Evolutionary conservation across 257 asterid genomes (phyloP).

Genomic region (Primulina tabacum): DNA sequence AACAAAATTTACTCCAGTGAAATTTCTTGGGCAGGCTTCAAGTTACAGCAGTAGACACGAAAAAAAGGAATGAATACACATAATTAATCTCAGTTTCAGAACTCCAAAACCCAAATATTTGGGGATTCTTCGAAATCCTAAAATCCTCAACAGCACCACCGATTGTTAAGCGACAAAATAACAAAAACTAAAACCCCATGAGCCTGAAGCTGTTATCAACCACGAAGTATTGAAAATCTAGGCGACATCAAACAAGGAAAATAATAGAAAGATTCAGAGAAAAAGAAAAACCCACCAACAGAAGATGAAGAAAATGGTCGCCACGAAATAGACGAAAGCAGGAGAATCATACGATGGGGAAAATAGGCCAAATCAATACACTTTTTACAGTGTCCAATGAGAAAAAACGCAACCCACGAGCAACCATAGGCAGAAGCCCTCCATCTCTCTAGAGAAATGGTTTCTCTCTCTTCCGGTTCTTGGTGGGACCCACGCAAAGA

Average conservation of each 20-base stretch:
- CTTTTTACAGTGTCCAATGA: constrained; percentile 13
- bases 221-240: background rate
- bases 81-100: background rate
- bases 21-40: background rate
- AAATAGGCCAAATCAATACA: background rate
- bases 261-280: background rate
- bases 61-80: background rate
- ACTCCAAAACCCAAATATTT: constrained; percentile 20
- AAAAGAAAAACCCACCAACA: constrained; percentile 26
- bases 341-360: too few relatives aligned
- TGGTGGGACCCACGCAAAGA: too few relatives aligned
- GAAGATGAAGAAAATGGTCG: constrained; percentile 21
- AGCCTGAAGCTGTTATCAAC: constrained; percentile 23
- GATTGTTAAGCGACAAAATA: background rate
- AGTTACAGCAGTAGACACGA: background rate
- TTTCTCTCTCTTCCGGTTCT: background rate
- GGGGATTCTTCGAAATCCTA: constrained; percentile 8
- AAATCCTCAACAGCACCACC: constrained; percentile 4
- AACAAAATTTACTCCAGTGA: background rate
- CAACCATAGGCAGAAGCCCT: constrained; percentile 3
- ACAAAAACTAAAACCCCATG: background rate
- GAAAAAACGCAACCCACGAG: constrained; percentile 21
- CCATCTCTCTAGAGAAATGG: background rate
- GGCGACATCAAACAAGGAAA: background rate
- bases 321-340: background rate